phyloP scores from a whole-genome alignment of 352 stramenopile genomes.

The Thalassiosira mediterranea region DNA sequence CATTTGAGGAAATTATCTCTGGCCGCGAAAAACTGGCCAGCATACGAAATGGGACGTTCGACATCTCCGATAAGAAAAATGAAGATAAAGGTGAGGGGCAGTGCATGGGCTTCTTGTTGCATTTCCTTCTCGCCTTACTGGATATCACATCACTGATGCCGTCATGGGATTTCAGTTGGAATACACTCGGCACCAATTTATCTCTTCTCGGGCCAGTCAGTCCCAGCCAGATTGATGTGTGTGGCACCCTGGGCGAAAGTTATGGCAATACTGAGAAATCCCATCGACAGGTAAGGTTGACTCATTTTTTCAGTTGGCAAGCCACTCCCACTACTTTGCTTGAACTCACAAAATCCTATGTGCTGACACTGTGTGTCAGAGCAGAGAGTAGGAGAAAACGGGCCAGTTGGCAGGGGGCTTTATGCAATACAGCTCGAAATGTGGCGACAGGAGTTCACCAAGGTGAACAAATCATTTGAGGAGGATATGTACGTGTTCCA shows the following conservation, averaged over 20 bases:
- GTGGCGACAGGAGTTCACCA: slow-evolving; percentile 35
- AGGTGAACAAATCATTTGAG: slow-evolving; percentile 27
- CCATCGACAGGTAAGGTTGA: slow-evolving; percentile 33
- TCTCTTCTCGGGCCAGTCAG: slow-evolving; percentile 16
- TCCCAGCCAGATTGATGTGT: slow-evolving; percentile 29
- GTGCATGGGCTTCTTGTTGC: too few species aligned
- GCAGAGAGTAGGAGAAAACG: background rate
- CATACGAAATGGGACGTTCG: background rate
- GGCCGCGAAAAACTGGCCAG: background rate
- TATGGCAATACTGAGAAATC: slow-evolving; percentile 34
- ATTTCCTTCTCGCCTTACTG: too few species aligned
- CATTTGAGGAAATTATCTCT: slow-evolving; percentile 23
- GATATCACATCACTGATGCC: too few species aligned
- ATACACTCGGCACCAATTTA: slow-evolving; percentile 38
- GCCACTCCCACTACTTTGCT: background rate
- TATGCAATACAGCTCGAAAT: slow-evolving; percentile 45
- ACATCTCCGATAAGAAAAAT: slow-evolving; percentile 26
- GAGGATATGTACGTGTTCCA: slow-evolving; percentile 23
- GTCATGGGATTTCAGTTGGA: too few species aligned
- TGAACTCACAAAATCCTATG: too few species aligned
- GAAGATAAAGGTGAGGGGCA: too few species aligned
- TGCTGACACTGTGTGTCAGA: background rate
- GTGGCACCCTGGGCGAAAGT: slow-evolving; percentile 31
- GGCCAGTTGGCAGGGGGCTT: slow-evolving; percentile 30
- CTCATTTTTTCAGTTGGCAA: slow-evolving; percentile 26